phyloP scores from a whole-genome alignment of 495 filamentous ascomycete species.

The Penicillium malachiteum region DNA sequence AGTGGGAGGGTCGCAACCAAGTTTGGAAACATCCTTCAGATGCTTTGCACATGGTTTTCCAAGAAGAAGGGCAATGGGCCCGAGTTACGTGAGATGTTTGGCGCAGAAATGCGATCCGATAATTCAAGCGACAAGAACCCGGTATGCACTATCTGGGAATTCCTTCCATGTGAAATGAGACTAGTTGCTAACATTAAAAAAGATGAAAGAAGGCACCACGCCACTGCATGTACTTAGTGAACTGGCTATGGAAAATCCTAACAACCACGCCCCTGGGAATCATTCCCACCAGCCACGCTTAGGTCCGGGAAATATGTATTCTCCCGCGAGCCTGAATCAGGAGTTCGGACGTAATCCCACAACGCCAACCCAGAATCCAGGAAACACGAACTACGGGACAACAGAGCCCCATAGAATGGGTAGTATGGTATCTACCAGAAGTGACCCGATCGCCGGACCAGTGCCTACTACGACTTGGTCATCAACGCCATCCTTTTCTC shows the following conservation, averaged over 20 bases:
- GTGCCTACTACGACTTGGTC: conserved; percentile 3
- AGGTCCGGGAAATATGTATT: conserved; percentile 7
- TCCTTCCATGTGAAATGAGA: conserved; percentile 2
- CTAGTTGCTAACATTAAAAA: conserved; percentile 37
- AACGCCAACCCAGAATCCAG: neutral
- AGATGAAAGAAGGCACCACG: conserved; percentile 39
- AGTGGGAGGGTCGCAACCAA: conserved; percentile 70
- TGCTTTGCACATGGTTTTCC: conserved; percentile 73
- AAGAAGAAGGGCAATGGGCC: conserved; percentile 42
- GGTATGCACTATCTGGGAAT: neutral
- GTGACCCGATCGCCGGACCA: neutral
- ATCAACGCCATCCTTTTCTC: conserved; percentile 6
- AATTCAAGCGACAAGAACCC: conserved; percentile 5
- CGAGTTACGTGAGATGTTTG: conserved; percentile 31
- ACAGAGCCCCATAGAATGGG: neutral
- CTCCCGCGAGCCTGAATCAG: conserved; percentile 10
- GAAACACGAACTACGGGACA: neutral
- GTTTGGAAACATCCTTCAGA: conserved; percentile 70
- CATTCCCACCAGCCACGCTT: neutral
- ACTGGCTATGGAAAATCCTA: conserved; percentile 58
- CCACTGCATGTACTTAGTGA: conserved; percentile 67
- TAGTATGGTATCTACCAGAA: neutral
- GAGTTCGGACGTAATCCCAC: neutral
- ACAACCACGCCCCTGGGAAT: conserved; percentile 7
- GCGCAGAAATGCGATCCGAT: conserved; percentile 12